Percentiles rank a stretch among this genome's conserved stretches.
phyloP scores from a whole-genome alignment of 148 eudicot genomes.

The Rhododendron vialii region DNA sequence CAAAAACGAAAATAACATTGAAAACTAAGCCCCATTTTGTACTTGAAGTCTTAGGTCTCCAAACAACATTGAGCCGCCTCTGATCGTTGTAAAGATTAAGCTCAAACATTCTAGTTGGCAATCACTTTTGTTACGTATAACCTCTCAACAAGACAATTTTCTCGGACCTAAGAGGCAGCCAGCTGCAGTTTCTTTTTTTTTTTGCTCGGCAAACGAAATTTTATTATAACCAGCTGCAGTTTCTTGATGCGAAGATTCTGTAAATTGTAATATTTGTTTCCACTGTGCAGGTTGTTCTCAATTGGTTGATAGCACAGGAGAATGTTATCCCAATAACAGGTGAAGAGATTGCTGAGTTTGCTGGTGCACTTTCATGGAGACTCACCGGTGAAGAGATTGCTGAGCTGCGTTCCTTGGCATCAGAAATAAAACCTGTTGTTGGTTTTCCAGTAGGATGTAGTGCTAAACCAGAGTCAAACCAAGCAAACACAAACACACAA shows the following conservation, averaged over 20 bases:
- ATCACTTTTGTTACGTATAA: not conserved
- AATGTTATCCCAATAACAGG: slow-evolving; percentile 89
- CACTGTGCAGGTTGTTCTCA: slow-evolving; percentile 64
- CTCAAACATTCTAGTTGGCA: not conserved
- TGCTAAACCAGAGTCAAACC: too few species aligned
- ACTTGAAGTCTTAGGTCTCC: not conserved
- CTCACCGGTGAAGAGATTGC: too few species aligned
- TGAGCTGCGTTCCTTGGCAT: slow-evolving; percentile 80
- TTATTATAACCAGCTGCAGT: not conserved
- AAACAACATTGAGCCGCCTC: not conserved
- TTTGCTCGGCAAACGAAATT: too few species aligned
- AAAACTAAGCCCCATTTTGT: not conserved
- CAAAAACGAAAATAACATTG: not conserved
- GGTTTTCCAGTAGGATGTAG: slow-evolving; percentile 93
- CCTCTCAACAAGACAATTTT: not conserved
- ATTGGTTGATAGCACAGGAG: slow-evolving; percentile 87
- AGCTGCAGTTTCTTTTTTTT: not conserved
- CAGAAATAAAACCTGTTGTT: slow-evolving; percentile 46
- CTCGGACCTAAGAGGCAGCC: not conserved
- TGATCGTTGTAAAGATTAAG: not conserved
- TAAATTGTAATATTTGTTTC: not conserved
- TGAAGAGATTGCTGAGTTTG: slow-evolving; percentile 39
- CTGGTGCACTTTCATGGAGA: too few species aligned
- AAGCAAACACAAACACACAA: too few species aligned
- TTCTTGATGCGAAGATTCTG: not conserved